phyloP scores from a whole-genome alignment of 169 alveolate species.

The Eimeria falciformis region DNA sequence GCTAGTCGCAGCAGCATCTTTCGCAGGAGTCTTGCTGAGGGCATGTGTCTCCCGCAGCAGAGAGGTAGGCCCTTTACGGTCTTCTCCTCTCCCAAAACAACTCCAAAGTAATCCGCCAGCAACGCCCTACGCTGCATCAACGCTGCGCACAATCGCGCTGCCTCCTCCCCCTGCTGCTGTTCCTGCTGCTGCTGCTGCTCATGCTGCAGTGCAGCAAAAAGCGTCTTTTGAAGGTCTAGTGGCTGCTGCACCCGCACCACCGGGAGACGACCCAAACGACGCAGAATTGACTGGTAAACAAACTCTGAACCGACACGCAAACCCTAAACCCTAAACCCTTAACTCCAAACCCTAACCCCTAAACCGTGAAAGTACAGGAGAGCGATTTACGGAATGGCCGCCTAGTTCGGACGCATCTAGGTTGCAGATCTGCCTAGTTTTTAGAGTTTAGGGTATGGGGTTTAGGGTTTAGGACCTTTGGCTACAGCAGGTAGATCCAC shows the following conservation, averaged over 20 bases:
- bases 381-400: background rate
- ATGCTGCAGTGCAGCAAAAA: background rate
- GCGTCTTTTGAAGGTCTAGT: background rate
- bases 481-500: conserved; percentile 48
- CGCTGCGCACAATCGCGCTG: background rate
- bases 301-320: conserved; percentile 40
- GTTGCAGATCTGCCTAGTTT: background rate
- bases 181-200: background rate
- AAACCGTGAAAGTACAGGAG: background rate
- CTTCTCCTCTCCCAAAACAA: background rate
- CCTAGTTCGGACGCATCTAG: background rate
- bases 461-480: conserved; percentile 55
- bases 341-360: background rate
- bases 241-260: conserved; percentile 7
- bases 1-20: conserved; percentile 45
- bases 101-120: conserved; percentile 3
- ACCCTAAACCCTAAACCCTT: background rate
- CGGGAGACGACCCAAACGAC: conserved; percentile 64
- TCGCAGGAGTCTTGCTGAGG: conserved; percentile 1
- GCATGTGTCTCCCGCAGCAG: conserved; percentile 30
- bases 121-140: conserved; percentile 1
- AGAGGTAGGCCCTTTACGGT: background rate
- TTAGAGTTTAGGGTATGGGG: background rate
- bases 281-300: conserved; percentile 59
- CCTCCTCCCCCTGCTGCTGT: background rate